These are phyloP conservation scores for Amanita rimosa DNA, from an alignment of 768 basidiomycete genomes.

Conservation along the genomic window DNA sequence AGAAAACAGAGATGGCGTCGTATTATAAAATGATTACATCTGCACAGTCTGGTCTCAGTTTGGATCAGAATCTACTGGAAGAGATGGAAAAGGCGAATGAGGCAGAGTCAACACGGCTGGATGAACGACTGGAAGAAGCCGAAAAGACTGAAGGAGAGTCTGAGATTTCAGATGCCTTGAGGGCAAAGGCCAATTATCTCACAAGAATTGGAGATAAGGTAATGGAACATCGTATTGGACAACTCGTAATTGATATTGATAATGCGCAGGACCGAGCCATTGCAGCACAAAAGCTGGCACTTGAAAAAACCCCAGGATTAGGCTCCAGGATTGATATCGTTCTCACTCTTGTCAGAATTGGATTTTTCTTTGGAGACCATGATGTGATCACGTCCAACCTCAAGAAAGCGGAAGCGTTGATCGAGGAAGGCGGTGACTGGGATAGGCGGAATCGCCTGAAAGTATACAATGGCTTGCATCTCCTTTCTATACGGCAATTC, in stretches of 20 bases:
- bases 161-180: slow-evolving; percentile 83
- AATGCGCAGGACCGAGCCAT: slow-evolving; percentile 60
- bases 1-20: slow-evolving; percentile 70
- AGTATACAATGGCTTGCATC: slow-evolving; percentile 84
- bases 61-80: slow-evolving; percentile 41
- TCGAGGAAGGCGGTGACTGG: slow-evolving; percentile 97
- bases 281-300: slow-evolving; percentile 69
- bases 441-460: slow-evolving; percentile 94
- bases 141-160: slow-evolving; percentile 88
- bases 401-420: slow-evolving; percentile 74
- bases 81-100: slow-evolving; percentile 60
- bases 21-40: slow-evolving; percentile 58
- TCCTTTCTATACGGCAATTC: slow-evolving; percentile 86
- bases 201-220: slow-evolving; percentile 82
- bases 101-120: slow-evolving; percentile 61
- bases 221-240: slow-evolving; percentile 15
- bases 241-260: background rate
- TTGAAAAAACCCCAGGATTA: slow-evolving; percentile 87
- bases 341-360: slow-evolving; percentile 79
- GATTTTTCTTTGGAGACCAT: slow-evolving; percentile 81
- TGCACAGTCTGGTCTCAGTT: slow-evolving; percentile 29
- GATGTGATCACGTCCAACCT: slow-evolving; percentile 61
- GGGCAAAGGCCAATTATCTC: slow-evolving; percentile 75
- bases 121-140: slow-evolving; percentile 74
- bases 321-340: slow-evolving; percentile 92